Percentiles rank a stretch among this genome's conserved stretches.
Evolutionary conservation across 805 yeast species (phyloP).

Genomic region (Yarrowia yakushimensis): DNA sequence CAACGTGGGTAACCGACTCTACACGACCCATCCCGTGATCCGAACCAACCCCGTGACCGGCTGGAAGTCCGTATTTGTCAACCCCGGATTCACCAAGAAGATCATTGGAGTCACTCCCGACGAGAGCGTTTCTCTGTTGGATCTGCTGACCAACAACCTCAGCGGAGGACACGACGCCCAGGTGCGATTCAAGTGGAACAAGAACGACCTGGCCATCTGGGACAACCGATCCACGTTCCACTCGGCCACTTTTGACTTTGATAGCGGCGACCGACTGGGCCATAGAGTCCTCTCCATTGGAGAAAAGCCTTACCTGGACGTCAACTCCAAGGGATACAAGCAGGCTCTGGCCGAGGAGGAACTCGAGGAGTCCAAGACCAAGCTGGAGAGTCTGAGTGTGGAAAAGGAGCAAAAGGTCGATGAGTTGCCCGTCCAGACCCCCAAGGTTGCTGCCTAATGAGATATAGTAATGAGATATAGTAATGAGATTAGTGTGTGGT

Average conservation of each 20-base stretch:
- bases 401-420: neutral
- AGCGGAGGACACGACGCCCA: constrained; percentile 48
- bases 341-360: constrained; percentile 23
- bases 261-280: constrained; percentile 26
- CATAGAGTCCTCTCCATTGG: constrained; percentile 12
- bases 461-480: too few relatives aligned
- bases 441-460: neutral
- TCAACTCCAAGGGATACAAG: neutral
- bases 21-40: constrained; percentile 49
- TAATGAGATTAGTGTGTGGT: too few relatives aligned
- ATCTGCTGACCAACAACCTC: constrained; percentile 50
- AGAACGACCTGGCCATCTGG: constrained; percentile 52
- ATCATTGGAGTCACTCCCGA: constrained; percentile 66
- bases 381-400: neutral
- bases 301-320: constrained; percentile 4
- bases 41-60: constrained; percentile 51
- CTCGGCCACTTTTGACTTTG: constrained; percentile 49
- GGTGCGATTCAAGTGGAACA: constrained; percentile 51
- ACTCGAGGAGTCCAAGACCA: constrained; percentile 29
- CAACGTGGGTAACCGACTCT: constrained; percentile 47
- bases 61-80: constrained; percentile 45
- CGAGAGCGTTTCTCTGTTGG: constrained; percentile 56
- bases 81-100: constrained; percentile 48
- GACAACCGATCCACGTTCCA: constrained; percentile 51
- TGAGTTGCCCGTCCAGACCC: neutral